Evolutionary conservation across 2,329 filamentous ascomycete species (phyloP).

Genomic region (Parastagonospora nodorum): DNA sequence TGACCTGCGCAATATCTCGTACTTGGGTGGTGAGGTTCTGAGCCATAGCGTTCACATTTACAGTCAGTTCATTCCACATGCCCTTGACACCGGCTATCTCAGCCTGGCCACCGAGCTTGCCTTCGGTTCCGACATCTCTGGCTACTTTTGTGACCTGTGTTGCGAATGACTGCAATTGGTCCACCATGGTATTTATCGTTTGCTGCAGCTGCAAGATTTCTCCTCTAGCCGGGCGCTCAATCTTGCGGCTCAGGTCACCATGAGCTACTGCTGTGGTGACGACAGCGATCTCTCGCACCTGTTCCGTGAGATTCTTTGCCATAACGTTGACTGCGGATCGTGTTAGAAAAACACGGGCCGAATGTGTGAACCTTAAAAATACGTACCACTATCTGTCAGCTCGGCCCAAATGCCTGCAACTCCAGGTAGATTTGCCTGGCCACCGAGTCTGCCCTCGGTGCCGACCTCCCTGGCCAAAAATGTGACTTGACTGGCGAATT

Average conservation of each 20-base stretch:
- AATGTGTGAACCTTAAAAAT: constrained; percentile 16
- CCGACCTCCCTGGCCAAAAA: constrained; percentile 93
- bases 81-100: constrained; percentile 68
- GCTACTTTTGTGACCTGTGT: constrained; percentile 69
- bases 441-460: constrained; percentile 91
- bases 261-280: constrained; percentile 95
- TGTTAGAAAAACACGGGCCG: constrained; percentile 35
- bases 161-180: constrained; percentile 67
- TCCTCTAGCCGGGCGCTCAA: constrained; percentile 88
- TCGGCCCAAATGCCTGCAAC: constrained; percentile 98
- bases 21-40: constrained; percentile 60
- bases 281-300: constrained; percentile 96
- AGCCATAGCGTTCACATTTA: constrained; percentile 61
- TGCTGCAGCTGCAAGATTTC: constrained; percentile 95
- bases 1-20: constrained; percentile 59
- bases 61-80: constrained; percentile 69
- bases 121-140: constrained; percentile 67
- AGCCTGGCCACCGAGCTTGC: constrained; percentile 66
- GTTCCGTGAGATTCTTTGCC: constrained; percentile 97
- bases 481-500: constrained; percentile 95
- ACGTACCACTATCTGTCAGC: constrained; percentile 67
- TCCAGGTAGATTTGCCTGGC: constrained; percentile 89
- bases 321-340: constrained; percentile 79
- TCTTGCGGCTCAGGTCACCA: constrained; percentile 94
- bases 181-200: constrained; percentile 75